phyloP scores from a whole-genome alignment of 768 basidiomycete species.

The Daedaleopsis sinensis region DNA sequence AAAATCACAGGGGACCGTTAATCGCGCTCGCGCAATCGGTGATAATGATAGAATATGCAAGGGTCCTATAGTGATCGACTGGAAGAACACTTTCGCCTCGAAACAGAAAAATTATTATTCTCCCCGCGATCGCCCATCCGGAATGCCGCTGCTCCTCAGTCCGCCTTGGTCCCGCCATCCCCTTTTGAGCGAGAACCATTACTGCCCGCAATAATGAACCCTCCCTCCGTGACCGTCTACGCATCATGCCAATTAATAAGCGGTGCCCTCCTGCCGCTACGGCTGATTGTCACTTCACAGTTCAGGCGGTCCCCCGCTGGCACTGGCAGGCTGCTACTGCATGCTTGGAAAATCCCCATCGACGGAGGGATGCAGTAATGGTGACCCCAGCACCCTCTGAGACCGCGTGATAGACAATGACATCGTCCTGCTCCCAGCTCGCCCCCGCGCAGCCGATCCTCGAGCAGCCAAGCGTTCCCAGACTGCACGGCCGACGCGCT shows the following conservation, averaged over 20 bases:
- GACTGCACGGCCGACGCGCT: not conserved
- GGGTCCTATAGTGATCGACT: conserved; percentile 17
- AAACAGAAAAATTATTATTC: conserved; percentile 15
- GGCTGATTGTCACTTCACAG: not conserved
- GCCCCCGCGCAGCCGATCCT: too few species aligned
- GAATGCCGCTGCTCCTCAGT: conserved; percentile 13
- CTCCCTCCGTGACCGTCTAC: conserved; percentile 4
- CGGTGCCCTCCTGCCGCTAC: not conserved
- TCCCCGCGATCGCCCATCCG: conserved; percentile 9
- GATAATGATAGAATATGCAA: conserved; percentile 16
- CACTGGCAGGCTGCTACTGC: not conserved
- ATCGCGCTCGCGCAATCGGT: conserved; percentile 15
- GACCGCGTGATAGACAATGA: not conserved
- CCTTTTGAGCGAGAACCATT: conserved; percentile 12
- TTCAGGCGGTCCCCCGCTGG: conserved; percentile 1
- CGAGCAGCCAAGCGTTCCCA: too few species aligned
- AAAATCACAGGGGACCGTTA: conserved; percentile 15
- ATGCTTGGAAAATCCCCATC: not conserved
- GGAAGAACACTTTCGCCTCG: conserved; percentile 9
- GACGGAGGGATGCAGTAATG: not conserved
- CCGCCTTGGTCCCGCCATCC: conserved; percentile 10
- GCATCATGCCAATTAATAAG: not conserved
- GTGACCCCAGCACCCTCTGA: conserved; percentile 16
- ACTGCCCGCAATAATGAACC: conserved; percentile 8
- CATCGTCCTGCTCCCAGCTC: not conserved